Evolutionary conservation across 768 basidiomycete species (phyloP).

Genomic region (Russula sp.): DNA sequence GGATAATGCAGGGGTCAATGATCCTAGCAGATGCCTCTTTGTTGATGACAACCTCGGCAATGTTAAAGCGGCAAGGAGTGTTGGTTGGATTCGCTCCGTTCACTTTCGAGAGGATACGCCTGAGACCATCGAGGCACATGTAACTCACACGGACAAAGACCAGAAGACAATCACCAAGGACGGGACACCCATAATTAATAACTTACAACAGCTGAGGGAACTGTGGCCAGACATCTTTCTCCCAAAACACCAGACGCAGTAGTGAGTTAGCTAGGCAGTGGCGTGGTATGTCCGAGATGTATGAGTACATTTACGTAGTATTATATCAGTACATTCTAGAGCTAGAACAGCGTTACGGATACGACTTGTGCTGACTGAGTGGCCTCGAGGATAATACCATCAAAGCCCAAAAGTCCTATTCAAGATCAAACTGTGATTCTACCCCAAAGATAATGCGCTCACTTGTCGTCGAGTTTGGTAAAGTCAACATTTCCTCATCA

Average conservation of each 20-base stretch:
- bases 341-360: slow-evolving; percentile 63
- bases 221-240: slow-evolving; percentile 78
- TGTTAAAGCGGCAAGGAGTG: slow-evolving; percentile 57
- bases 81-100: slow-evolving; percentile 72
- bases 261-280: neutral
- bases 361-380: slow-evolving; percentile 76
- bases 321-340: slow-evolving; percentile 10
- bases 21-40: slow-evolving; percentile 73
- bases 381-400: slow-evolving; percentile 78
- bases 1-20: slow-evolving; percentile 53
- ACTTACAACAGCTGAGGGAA: slow-evolving; percentile 62
- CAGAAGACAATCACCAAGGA: slow-evolving; percentile 42
- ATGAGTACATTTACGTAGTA: slow-evolving; percentile 13
- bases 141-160: slow-evolving; percentile 45
- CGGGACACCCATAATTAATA: slow-evolving; percentile 50
- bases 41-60: slow-evolving; percentile 75
- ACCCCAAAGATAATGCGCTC: slow-evolving; percentile 36
- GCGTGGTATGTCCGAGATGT: neutral
- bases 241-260: slow-evolving; percentile 26
- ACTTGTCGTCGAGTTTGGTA: slow-evolving; percentile 70
- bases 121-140: slow-evolving; percentile 57
- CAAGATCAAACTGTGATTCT: neutral
- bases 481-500: slow-evolving; percentile 65
- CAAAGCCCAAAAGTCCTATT: slow-evolving; percentile 65
- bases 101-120: slow-evolving; percentile 74